These are phyloP conservation scores for Saccharomycopsis malanga DNA, from an alignment of 805 yeast genomes.

Conservation along the genomic window DNA sequence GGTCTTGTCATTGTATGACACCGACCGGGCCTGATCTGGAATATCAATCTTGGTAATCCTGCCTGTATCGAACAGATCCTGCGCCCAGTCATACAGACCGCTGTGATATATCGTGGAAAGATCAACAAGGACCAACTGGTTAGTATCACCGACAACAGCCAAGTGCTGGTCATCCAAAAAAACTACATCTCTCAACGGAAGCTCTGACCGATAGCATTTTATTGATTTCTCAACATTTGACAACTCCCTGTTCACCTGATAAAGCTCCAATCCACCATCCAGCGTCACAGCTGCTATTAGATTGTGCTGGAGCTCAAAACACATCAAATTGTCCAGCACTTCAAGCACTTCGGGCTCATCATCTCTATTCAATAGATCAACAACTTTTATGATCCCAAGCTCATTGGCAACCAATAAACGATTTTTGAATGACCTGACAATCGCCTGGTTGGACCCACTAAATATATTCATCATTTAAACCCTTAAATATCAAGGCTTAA, in stretches of 20 bases:
- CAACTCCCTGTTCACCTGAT: slow-evolving; percentile 1
- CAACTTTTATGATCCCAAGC: slow-evolving; percentile 46
- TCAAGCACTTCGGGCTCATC: slow-evolving; percentile 58
- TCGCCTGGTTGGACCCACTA: slow-evolving; percentile 5
- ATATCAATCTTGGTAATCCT: slow-evolving; percentile 23
- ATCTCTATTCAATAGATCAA: slow-evolving; percentile 41
- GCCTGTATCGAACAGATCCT: too few relatives aligned
- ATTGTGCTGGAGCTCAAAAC: slow-evolving; percentile 33
- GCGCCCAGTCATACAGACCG: too few relatives aligned
- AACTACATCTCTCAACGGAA: slow-evolving; percentile 17
- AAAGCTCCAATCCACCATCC: slow-evolving; percentile 19
- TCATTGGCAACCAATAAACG: slow-evolving; percentile 47
- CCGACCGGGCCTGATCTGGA: slow-evolving; percentile 49
- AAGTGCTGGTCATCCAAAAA: slow-evolving; percentile 23
- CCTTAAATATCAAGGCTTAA: too few relatives aligned
- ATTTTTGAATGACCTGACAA: slow-evolving; percentile 24
- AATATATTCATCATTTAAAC: slow-evolving; percentile 16
- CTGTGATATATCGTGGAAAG: neutral
- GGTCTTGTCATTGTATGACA: slow-evolving; percentile 50
- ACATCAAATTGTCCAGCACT: slow-evolving; percentile 39
- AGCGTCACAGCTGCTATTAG: slow-evolving; percentile 28
- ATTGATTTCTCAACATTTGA: neutral
- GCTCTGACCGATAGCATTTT: slow-evolving; percentile 12
- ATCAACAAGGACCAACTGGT: slow-evolving; percentile 41
- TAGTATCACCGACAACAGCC: slow-evolving; percentile 62